Evolutionary conservation across 2,329 filamentous ascomycete species (phyloP).

Genomic region (Nigrospora osmanthi): DNA sequence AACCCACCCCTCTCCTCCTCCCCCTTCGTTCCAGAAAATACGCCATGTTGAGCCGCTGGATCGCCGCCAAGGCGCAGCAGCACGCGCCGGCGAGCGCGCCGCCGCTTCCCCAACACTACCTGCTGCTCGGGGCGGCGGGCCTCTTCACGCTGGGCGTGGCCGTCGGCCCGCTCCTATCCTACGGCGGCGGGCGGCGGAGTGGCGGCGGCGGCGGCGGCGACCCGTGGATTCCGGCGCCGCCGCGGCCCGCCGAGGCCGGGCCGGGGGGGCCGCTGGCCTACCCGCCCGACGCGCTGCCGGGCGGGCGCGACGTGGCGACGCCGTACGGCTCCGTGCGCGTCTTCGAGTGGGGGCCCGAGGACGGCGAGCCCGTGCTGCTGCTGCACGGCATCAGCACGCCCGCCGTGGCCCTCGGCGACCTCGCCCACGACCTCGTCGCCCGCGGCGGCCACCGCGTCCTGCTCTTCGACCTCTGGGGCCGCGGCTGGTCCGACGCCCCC

Average conservation of each 20-base stretch:
- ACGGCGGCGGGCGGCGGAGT: too few relatives aligned
- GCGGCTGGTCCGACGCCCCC: constrained; percentile 70
- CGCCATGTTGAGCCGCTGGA: too few relatives aligned
- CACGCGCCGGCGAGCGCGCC: too few relatives aligned
- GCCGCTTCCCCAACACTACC: too few relatives aligned
- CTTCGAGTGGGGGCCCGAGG: constrained; percentile 73
- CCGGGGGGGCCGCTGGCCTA: constrained; percentile 42
- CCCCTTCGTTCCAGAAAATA: too few relatives aligned
- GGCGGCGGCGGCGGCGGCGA: too few relatives aligned
- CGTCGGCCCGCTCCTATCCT: too few relatives aligned
- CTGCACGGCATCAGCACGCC: constrained; percentile 80
- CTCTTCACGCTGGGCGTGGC: too few relatives aligned
- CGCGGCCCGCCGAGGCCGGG: constrained; percentile 5
- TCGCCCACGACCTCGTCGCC: constrained; percentile 58
- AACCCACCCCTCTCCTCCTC: too few relatives aligned
- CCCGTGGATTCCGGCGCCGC: background rate
- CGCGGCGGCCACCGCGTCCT: constrained; percentile 68
- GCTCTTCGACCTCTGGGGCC: constrained; percentile 70
- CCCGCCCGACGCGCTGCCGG: constrained; percentile 62
- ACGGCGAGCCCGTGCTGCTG: constrained; percentile 64
- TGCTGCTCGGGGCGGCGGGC: too few relatives aligned
- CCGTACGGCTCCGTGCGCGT: constrained; percentile 65
- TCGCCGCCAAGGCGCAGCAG: too few relatives aligned
- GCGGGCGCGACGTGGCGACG: constrained; percentile 58
- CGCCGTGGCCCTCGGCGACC: constrained; percentile 56